Base-by-base conservation (phyloP, 2,329 filamentous ascomycete species). In the Aureobasidium melanogenum region DNA sequence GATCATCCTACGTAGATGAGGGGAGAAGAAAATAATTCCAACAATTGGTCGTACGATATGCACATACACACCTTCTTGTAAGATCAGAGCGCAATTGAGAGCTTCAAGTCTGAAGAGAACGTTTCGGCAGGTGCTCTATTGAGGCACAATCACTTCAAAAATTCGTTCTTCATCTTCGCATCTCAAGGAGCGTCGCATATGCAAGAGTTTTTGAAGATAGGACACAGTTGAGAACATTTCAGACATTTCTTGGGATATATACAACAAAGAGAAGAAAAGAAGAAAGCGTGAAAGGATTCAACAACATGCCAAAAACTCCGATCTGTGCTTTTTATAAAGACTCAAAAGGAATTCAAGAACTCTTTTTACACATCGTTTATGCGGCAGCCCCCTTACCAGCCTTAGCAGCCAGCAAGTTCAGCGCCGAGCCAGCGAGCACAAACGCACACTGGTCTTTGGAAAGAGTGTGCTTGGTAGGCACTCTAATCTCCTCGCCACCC, bases 401-500 rank as follows among this genome's bases (percentile, higher is more conserved):
- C 80, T 87, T 87, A 71, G 80, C 79, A 48, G 91, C 88, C 69
- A 99, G 76, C 74, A 97, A 72, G 76, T 99, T 99, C 76, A 99
- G 75, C 44, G 94, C 94, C 74, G 91, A 96, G 3, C 94, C 94
- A 0, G 94, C 94, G 55, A 99, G 79, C 66, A 99, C 90, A 71
- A 97, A 99, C 0, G 83, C 86, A 64, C 89, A 89, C 80, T 99
- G 94, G 73, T 97, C 94, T 77, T 87, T 83, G 71, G 86, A 95
- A 64, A 99, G 81, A 14, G 89, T 90, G 73, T 97, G 93, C 76
- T 86, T 89, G n/a, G 91, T 91, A 51, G 84, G 83, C 63, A 99
- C 82, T 41, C 82, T 72, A 52, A 89, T 74, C 73, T 84, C 83
- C 72, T 88, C 84, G 9, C 88, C 89, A 32, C 71, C 69, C 65